Percentiles rank a stretch among this genome's conserved stretches.
phyloP scores from a whole-genome alignment of 306 rosid genomes.

The Senna tora region DNA sequence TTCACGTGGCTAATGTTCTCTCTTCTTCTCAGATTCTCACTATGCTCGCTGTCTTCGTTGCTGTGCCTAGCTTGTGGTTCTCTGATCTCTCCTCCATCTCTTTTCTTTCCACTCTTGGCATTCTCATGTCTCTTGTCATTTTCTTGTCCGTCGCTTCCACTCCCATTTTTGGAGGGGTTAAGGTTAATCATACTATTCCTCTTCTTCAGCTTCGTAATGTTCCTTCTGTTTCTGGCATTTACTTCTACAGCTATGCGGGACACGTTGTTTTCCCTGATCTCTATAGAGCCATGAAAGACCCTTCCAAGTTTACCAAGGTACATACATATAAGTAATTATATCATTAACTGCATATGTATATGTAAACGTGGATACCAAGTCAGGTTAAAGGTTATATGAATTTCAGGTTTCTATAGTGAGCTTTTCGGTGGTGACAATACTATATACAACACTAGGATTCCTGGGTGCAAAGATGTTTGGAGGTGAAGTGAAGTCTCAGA shows the following conservation, averaged over 20 bases:
- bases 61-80: conserved; percentile 74
- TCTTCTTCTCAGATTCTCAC: conserved; percentile 60
- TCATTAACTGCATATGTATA: no score
- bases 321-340: no score
- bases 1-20: conserved; percentile 42
- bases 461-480: conserved; percentile 82
- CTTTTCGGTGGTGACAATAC: conserved; percentile 56
- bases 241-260: conserved; percentile 64
- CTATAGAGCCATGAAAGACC: conserved; percentile 80
- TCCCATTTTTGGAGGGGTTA: conserved; percentile 53
- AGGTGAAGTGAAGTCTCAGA: conserved; percentile 56
- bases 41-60: conserved; percentile 48
- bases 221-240: conserved; percentile 74
- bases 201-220: conserved; percentile 53
- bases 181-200: conserved; percentile 51
- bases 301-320: conserved; percentile 80
- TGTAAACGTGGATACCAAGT: no score
- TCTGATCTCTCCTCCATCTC: conserved; percentile 69
- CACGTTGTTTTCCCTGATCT: conserved; percentile 75
- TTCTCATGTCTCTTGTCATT: conserved; percentile 63
- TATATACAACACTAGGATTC: conserved; percentile 53
- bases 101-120: conserved; percentile 63
- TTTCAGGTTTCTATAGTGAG: conserved; percentile 72
- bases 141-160: conserved; percentile 57
- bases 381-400: no score